Conservation (phyloP, 352 stramenopile species). For the Globisporangium uncinulatum region DNA sequence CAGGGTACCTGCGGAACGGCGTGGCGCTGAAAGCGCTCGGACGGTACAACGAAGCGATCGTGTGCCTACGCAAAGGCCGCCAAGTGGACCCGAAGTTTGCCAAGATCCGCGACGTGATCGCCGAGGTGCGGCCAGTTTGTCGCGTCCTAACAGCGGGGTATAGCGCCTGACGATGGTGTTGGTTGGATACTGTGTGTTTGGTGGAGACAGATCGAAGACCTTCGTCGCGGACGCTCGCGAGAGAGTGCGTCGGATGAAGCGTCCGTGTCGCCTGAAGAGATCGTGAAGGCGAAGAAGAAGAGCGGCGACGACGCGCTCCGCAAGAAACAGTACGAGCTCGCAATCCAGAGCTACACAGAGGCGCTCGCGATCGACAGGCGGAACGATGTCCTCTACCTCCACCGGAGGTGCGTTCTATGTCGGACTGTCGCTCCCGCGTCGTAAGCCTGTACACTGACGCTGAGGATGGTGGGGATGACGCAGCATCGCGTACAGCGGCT, state of each 20-base stretch:
- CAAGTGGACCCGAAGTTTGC: conserved; percentile 70
- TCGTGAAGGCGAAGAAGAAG: conserved; percentile 18
- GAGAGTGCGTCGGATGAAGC: conserved; percentile 23
- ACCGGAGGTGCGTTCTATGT: conserved; percentile 24
- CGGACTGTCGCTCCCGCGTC: not conserved
- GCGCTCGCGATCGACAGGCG: conserved; percentile 38
- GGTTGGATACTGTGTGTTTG: not conserved
- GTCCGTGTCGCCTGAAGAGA: conserved; percentile 7
- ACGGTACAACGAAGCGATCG: conserved; percentile 66
- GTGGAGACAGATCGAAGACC: conserved; percentile 9
- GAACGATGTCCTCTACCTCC: conserved; percentile 50
- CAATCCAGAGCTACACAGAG: conserved; percentile 42
- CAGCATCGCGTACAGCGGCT: conserved; percentile 38
- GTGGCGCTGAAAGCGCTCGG: conserved; percentile 86
- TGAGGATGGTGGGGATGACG: too few relatives aligned
- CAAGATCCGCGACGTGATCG: conserved; percentile 51
- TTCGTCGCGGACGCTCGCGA: conserved; percentile 15
- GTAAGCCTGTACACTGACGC: too few relatives aligned
- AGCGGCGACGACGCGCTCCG: conserved; percentile 43
- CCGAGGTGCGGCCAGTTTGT: conserved; percentile 22
- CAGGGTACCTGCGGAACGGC: conserved; percentile 89
- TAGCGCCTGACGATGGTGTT: not conserved
- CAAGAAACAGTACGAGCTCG: conserved; percentile 42
- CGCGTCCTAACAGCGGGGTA: not conserved
- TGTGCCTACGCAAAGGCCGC: conserved; percentile 53